Conservation (phyloP, 257 asterid species). For the Nicotiana undulata region DNA sequence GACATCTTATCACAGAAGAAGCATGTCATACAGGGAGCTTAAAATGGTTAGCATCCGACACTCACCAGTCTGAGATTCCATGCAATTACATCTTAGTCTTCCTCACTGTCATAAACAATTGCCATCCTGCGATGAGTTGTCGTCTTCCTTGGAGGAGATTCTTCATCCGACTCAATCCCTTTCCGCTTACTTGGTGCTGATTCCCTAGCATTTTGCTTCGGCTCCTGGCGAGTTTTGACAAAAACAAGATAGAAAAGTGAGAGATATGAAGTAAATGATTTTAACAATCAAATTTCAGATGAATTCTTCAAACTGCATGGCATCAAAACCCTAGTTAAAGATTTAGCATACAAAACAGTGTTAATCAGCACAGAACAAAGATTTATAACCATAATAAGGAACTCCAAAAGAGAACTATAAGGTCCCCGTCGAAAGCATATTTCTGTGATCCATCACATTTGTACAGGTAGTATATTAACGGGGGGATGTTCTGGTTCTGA, state of each 20-base stretch:
- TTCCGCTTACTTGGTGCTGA: conserved; percentile 65
- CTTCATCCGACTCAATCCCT: conserved; percentile 87
- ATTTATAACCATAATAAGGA: not conserved
- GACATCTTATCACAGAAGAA: conserved; percentile 1
- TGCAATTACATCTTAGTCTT: conserved; percentile 37
- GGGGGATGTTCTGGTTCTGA: not conserved
- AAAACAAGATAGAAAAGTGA: not conserved
- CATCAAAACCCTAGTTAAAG: not conserved
- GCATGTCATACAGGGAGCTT: not conserved
- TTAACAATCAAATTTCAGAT: not conserved
- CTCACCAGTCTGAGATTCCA: conserved; percentile 4
- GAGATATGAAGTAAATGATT: not conserved
- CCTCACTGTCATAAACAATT: conserved; percentile 82
- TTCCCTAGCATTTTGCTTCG: conserved; percentile 55
- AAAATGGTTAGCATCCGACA: not conserved
- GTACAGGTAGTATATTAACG: not conserved
- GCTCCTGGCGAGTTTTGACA: conserved; percentile 45
- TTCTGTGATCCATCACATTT: not conserved
- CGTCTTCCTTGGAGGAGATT: conserved; percentile 75
- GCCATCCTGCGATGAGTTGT: conserved; percentile 81
- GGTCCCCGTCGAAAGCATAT: not conserved
- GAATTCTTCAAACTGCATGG: not conserved
- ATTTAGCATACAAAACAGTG: not conserved
- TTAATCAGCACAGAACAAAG: not conserved
- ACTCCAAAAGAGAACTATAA: not conserved